These are phyloP conservation scores for Novakomyces olei DNA, from an alignment of 805 yeast species.

Conservation along the genomic window DNA sequence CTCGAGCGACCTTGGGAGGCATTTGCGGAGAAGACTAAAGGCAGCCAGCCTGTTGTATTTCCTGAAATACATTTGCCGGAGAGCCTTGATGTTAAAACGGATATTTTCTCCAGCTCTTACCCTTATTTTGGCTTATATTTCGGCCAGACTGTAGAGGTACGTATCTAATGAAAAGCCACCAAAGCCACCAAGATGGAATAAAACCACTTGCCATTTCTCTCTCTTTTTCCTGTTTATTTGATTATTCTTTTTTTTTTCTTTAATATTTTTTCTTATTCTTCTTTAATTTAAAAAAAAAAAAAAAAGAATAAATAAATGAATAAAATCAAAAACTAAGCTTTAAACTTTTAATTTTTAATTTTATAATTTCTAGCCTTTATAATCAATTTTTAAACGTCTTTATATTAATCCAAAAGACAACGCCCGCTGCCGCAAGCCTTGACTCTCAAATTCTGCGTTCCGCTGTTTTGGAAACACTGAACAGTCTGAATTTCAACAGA, in stretches of 20 bases:
- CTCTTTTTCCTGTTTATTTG: background rate
- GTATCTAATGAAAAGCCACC: no score
- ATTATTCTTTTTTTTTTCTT: slow-evolving; percentile 10
- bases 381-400: slow-evolving; percentile 44
- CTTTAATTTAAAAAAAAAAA: slow-evolving; percentile 10
- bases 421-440: slow-evolving; percentile 30
- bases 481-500: slow-evolving; percentile 71
- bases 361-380: slow-evolving; percentile 7
- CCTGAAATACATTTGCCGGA: no score
- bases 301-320: slow-evolving; percentile 3
- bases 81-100: no score
- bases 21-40: no score
- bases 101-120: no score
- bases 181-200: slow-evolving; percentile 2
- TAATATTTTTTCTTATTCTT: slow-evolving; percentile 20
- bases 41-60: no score
- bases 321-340: slow-evolving; percentile 14
- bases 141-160: no score
- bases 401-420: slow-evolving; percentile 33
- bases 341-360: background rate
- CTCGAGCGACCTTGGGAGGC: no score
- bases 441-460: slow-evolving; percentile 51
- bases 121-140: no score
- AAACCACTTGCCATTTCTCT: background rate
- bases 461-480: slow-evolving; percentile 47